Conservation (phyloP, 2,329 filamentous ascomycete species). For the Bipolaris zeicola region DNA sequence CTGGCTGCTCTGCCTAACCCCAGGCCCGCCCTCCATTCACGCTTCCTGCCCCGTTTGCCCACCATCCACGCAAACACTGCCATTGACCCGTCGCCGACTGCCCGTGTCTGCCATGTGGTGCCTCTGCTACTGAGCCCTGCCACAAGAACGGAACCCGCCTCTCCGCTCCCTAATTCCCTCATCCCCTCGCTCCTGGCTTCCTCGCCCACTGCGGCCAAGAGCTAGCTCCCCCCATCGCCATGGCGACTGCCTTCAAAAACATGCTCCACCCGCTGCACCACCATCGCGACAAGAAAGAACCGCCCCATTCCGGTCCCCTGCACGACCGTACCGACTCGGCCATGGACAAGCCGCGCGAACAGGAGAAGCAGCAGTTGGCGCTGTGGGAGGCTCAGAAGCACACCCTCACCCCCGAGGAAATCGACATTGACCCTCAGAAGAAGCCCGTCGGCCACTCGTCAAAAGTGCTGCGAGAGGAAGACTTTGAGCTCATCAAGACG, state of each 20-base stretch:
- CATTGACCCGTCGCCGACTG: constrained; percentile 19
- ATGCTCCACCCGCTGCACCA: constrained; percentile 45
- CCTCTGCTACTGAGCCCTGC: constrained; percentile 12
- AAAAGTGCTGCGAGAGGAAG: constrained; percentile 56
- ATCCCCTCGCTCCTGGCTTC: constrained; percentile 3
- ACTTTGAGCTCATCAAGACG: constrained; percentile 77
- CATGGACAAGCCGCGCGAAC: constrained; percentile 50
- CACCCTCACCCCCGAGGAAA: constrained; percentile 51
- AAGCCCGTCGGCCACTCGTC: constrained; percentile 57
- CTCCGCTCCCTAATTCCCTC: constrained; percentile 14
- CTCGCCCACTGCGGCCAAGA: constrained; percentile 3
- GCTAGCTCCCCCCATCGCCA: constrained; percentile 29
- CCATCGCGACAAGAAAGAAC: constrained; percentile 36
- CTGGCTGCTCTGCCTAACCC: constrained; percentile 26
- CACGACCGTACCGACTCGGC: constrained; percentile 44
- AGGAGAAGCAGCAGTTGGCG: constrained; percentile 54
- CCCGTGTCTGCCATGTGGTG: constrained; percentile 21
- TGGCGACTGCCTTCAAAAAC: constrained; percentile 47
- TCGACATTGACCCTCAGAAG: constrained; percentile 50
- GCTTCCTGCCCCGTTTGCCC: neutral
- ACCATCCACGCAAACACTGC: neutral
- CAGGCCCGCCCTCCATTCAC: constrained; percentile 13
- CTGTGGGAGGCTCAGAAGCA: constrained; percentile 55
- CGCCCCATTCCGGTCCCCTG: constrained; percentile 28
- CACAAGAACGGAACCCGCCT: constrained; percentile 10